Percentiles rank a stretch among this genome's conserved stretches.
phyloP scores from a whole-genome alignment of 192 early-diverging fungal genomes.

The Gorgonomyces haynaldii region DNA sequence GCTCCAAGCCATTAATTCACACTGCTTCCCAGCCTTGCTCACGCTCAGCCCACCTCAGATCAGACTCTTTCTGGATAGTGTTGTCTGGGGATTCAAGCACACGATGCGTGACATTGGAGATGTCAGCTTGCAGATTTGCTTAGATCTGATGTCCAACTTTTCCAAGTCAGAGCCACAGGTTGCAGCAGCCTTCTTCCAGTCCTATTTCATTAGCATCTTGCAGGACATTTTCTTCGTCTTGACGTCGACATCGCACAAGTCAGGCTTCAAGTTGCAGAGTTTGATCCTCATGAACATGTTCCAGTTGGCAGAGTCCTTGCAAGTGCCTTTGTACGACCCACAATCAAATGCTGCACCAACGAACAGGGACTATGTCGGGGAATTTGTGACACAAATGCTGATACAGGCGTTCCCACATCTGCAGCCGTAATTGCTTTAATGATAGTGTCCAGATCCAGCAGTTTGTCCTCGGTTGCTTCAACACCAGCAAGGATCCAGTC shows the following conservation, averaged over 20 bases:
- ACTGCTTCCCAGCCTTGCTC: conserved; percentile 86
- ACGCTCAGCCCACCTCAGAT: conserved; percentile 74
- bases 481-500: conserved; percentile 65
- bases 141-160: conserved; percentile 84
- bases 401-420: conserved; percentile 85
- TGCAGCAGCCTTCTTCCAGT: conserved; percentile 80
- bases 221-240: conserved; percentile 96
- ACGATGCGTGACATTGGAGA: conserved; percentile 97
- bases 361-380: conserved; percentile 70
- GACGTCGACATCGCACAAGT: conserved; percentile 94
- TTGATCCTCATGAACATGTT: conserved; percentile 86
- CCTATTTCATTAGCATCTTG: conserved; percentile 80
- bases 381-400: conserved; percentile 75
- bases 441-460: conserved; percentile 66
- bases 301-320: conserved; percentile 66
- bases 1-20: conserved; percentile 76
- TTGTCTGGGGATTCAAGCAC: conserved; percentile 99
- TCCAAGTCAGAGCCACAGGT: conserved; percentile 55
- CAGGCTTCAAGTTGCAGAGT: conserved; percentile 87
- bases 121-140: conserved; percentile 71
- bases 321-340: conserved; percentile 77
- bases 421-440: conserved; percentile 43
- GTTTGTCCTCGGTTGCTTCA: conserved; percentile 81
- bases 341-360: conserved; percentile 59
- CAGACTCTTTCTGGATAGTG: conserved; percentile 84